phyloP scores from a whole-genome alignment of 352 stramenopile genomes.

The Phytophthora syringae region DNA sequence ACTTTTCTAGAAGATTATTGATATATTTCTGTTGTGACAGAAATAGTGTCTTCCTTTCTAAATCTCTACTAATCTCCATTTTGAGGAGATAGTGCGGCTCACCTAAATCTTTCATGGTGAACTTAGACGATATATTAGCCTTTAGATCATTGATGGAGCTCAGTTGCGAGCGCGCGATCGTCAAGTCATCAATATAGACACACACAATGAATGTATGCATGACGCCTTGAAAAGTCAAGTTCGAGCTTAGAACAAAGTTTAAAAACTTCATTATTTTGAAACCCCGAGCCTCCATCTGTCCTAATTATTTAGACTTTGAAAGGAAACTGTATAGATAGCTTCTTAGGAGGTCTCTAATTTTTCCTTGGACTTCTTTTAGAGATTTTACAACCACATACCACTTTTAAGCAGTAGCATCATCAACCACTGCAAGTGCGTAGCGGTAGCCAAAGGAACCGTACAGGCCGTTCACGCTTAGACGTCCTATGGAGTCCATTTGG shows the following conservation, averaged over 20 bases:
- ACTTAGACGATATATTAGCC: not conserved
- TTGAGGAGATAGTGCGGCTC: not conserved
- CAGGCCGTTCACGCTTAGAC: not conserved
- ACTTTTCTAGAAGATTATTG: not conserved
- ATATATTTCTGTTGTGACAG: conserved; percentile 10
- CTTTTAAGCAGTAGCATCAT: not conserved
- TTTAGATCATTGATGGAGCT: not conserved
- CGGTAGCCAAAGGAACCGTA: not conserved
- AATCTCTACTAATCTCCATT: not conserved
- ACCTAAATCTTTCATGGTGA: not conserved
- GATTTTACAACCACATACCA: not conserved
- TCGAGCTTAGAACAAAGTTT: not conserved
- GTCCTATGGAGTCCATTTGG: not conserved
- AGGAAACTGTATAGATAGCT: not conserved
- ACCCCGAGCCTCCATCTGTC: not conserved
- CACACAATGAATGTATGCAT: not conserved
- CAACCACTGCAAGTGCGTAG: not conserved
- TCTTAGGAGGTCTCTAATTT: not conserved
- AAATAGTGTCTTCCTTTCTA: not conserved
- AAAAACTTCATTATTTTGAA: not conserved
- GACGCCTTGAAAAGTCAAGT: not conserved
- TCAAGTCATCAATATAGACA: conserved; percentile 9
- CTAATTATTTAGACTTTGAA: not conserved
- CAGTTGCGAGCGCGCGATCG: not conserved
- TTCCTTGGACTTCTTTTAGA: not conserved